These are phyloP conservation scores for Arthrobotrys musiformis DNA, from an alignment of 2,329 filamentous ascomycete genomes.

Conservation along the genomic window DNA sequence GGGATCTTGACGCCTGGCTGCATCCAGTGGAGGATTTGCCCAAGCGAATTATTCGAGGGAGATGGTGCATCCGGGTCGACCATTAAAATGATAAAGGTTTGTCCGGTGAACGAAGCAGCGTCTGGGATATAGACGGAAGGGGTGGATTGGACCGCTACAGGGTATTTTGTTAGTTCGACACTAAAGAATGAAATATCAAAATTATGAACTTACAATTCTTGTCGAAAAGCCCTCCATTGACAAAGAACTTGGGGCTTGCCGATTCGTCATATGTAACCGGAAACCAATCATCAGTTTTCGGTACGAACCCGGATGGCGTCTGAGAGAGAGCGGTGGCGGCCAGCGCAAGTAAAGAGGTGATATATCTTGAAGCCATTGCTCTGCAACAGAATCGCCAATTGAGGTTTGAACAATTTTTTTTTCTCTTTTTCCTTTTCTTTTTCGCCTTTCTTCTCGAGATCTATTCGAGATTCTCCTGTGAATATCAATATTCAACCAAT, in stretches of 20 bases:
- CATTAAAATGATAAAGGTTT: constrained; percentile 49
- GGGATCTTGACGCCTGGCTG: constrained; percentile 38
- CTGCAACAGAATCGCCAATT: constrained; percentile 15
- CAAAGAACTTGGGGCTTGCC: constrained; percentile 30
- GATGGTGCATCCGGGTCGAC: constrained; percentile 52
- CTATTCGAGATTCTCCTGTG: background rate
- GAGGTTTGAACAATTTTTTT: background rate
- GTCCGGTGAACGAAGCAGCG: background rate
- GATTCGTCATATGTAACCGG: constrained; percentile 36
- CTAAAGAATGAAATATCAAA: background rate
- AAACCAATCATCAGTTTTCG: constrained; percentile 12
- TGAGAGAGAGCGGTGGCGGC: constrained; percentile 31
- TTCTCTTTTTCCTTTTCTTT: background rate
- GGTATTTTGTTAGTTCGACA: background rate
- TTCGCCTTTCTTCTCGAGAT: background rate
- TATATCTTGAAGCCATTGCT: constrained; percentile 21
- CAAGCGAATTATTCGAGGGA: constrained; percentile 37
- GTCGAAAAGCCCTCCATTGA: constrained; percentile 30
- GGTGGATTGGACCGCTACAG: constrained; percentile 25
- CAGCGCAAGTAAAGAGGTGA: constrained; percentile 25
- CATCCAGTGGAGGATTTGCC: constrained; percentile 49
- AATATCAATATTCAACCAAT: background rate
- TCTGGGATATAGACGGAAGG: constrained; percentile 39
- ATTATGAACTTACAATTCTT: constrained; percentile 25
- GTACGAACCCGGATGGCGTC: constrained; percentile 32